Evolutionary conservation across 1,284 basidiomycete species (phyloP).

Genomic region (Trichosporon asahii): DNA sequence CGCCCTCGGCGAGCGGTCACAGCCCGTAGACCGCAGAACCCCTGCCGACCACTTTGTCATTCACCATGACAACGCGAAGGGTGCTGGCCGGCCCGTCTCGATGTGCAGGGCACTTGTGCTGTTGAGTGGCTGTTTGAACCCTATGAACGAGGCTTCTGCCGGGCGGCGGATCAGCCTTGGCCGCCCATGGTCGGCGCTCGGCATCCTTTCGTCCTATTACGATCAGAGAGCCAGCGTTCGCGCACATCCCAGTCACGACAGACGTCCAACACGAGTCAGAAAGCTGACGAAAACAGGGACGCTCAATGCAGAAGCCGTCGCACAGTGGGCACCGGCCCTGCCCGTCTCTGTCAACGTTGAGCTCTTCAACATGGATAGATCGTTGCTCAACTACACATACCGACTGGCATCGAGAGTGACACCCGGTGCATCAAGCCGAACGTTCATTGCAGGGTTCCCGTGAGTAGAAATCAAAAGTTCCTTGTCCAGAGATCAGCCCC

Average conservation of each 20-base stretch:
- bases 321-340: neutral
- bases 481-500: neutral
- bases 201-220: neutral
- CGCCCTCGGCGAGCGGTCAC: neutral
- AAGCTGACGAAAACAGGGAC: neutral
- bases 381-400: neutral
- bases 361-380: neutral
- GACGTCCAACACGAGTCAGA: neutral
- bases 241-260: neutral
- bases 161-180: neutral
- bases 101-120: neutral
- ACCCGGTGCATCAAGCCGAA: neutral
- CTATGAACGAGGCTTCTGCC: neutral
- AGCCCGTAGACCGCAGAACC: neutral
- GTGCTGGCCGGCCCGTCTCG: neutral
- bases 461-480: neutral
- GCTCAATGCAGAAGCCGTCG: neutral
- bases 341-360: neutral
- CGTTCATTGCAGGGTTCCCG: conserved; percentile 2
- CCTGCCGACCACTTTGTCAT: neutral
- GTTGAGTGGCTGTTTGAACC: neutral
- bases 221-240: neutral
- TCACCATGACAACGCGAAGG: neutral
- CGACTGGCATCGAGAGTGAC: conserved; percentile 4
- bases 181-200: neutral